Percentiles rank a stretch among this genome's conserved stretches.
Evolutionary conservation across 164 flowering plant species (phyloP).

Genomic region (Stephania yunnanensis): DNA sequence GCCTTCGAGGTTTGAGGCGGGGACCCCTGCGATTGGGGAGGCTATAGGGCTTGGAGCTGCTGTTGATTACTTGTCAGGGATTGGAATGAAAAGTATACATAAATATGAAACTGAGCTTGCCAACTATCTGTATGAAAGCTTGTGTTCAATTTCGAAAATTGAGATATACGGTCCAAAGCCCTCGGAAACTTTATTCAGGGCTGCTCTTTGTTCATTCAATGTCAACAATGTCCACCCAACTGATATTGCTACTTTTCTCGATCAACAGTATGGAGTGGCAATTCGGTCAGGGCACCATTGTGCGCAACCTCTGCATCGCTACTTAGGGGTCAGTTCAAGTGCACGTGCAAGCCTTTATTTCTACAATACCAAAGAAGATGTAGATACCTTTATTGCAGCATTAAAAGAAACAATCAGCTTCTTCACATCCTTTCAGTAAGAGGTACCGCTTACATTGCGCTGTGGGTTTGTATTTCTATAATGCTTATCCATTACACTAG

Average conservation of each 20-base stretch:
- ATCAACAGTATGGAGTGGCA: constrained; percentile 97
- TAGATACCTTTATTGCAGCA: constrained; percentile 63
- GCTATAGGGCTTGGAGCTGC: constrained; percentile 96
- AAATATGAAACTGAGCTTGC: constrained; percentile 79
- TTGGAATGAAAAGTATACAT: constrained; percentile 95
- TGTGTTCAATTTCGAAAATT: constrained; percentile 44
- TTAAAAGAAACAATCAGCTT: constrained; percentile 67
- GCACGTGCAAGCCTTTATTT: constrained; percentile 92
- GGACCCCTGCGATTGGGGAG: constrained; percentile 98
- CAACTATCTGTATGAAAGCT: constrained; percentile 59
- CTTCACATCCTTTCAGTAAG: constrained; percentile 70
- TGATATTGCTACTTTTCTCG: constrained; percentile 87
- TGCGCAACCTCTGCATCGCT: constrained; percentile 86
- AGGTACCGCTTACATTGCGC: constrained; percentile 7
- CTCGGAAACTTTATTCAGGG: constrained; percentile 46
- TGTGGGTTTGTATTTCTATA: neutral
- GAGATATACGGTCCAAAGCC: constrained; percentile 85
- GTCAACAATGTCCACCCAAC: constrained; percentile 81
- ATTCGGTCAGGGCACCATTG: constrained; percentile 97
- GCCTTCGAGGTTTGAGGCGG: constrained; percentile 99
- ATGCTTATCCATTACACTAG: neutral
- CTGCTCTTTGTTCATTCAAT: constrained; percentile 90
- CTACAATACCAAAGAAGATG: constrained; percentile 88
- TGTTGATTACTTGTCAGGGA: constrained; percentile 72
- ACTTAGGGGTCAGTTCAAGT: constrained; percentile 68